Evolutionary conservation across 208 protist species (phyloP).

Genomic region (Leishmania gerbilli): DNA sequence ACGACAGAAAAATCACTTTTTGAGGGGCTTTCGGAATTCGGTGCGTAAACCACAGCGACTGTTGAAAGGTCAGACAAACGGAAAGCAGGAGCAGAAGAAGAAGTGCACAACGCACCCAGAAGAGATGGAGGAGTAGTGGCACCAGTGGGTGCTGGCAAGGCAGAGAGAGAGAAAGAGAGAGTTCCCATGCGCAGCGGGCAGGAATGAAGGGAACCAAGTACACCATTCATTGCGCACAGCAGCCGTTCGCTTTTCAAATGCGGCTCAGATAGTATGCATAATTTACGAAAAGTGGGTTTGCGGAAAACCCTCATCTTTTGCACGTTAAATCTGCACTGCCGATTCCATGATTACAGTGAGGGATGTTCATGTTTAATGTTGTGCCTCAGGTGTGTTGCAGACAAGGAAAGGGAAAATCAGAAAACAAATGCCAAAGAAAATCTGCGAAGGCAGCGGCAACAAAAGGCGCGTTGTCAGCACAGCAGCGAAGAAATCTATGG

Average conservation of each 20-base stretch:
- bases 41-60: background rate
- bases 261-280: background rate
- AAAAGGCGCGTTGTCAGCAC: background rate
- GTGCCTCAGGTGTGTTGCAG: background rate
- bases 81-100: background rate
- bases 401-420: background rate
- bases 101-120: background rate
- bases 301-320: background rate
- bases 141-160: background rate
- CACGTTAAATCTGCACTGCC: background rate
- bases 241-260: background rate
- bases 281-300: background rate
- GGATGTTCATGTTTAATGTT: background rate
- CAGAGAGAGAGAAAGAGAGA: background rate
- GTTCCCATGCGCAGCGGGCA: background rate
- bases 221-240: too few relatives aligned
- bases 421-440: background rate
- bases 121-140: background rate
- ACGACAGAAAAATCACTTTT: constrained; percentile 10
- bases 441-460: background rate
- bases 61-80: background rate
- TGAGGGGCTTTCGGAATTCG: background rate
- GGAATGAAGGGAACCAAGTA: background rate
- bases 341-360: background rate
- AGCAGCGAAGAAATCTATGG: background rate